Conservation (phyloP, 257 asterid species). For the Solanum tacnaense region DNA sequence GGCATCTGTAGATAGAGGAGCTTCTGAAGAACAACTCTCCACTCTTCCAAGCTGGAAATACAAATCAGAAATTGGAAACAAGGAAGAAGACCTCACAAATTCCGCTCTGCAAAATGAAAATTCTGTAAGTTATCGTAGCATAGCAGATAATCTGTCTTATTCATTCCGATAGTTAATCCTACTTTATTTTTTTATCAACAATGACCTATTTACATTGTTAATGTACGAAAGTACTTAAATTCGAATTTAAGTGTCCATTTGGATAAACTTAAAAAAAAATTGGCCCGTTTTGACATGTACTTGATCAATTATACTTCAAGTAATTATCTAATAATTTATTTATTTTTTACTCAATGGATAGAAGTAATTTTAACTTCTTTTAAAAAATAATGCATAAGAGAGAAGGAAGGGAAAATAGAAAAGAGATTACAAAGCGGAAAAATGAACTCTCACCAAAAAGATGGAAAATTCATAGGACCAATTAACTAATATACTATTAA, state of each 20-base stretch:
- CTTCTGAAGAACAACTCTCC: slow-evolving; percentile 68
- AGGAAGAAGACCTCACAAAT: background rate
- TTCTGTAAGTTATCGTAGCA: slow-evolving; percentile 21
- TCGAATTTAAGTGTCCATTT: background rate
- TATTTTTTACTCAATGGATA: too few species aligned
- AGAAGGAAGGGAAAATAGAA: too few species aligned
- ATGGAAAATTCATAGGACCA: background rate
- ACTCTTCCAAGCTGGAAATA: slow-evolving; percentile 50
- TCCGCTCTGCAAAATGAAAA: slow-evolving; percentile 18
- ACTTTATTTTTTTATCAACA: rapidly evolving
- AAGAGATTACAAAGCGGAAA: too few species aligned
- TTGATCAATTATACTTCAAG: too few species aligned
- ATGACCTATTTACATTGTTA: background rate
- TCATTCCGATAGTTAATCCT: background rate
- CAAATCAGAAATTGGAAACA: slow-evolving; percentile 22
- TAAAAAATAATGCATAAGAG: too few species aligned
- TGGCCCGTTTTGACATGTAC: too few species aligned
- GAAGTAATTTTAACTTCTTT: too few species aligned
- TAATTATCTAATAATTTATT: too few species aligned
- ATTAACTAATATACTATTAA: background rate
- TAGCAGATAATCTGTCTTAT: background rate
- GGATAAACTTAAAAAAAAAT: too few species aligned
- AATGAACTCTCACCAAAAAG: too few species aligned
- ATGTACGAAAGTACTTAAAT: background rate
- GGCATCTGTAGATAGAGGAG: slow-evolving; percentile 60